A percentile compares a stretch with the other conserved stretches of the same genome.
phyloP scores from a whole-genome alignment of 257 asterid species.

The Nicotiana otophora region DNA sequence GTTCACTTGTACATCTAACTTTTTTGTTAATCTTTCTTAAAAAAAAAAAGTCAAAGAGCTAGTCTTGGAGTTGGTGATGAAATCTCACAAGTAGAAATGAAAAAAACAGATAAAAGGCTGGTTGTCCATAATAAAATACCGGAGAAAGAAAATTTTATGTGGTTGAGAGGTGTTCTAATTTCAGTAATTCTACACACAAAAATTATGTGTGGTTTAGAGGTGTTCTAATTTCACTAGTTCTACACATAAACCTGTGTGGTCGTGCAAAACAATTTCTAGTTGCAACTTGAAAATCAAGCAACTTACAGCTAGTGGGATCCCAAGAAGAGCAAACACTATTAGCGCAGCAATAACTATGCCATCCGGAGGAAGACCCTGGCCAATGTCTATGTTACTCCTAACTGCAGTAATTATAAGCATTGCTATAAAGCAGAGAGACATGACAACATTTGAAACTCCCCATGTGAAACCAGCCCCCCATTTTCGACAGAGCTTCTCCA shows the following conservation, averaged over 20 bases:
- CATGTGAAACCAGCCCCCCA: slow-evolving; percentile 89
- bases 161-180: not conserved
- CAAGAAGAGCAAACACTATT: slow-evolving; percentile 64
- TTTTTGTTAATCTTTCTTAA: not conserved
- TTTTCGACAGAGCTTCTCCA: slow-evolving; percentile 83
- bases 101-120: not conserved
- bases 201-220: not conserved
- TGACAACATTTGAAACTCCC: slow-evolving; percentile 71
- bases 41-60: not conserved
- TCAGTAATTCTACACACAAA: too few species aligned
- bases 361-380: slow-evolving; percentile 42
- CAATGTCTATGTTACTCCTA: slow-evolving; percentile 38
- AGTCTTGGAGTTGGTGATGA: not conserved
- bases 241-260: not conserved
- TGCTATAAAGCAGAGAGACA: slow-evolving; percentile 64
- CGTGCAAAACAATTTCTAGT: not conserved
- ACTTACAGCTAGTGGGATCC: slow-evolving; percentile 84
- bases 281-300: slow-evolving; percentile 9
- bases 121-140: not conserved
- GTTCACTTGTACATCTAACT: not conserved
- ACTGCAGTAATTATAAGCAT: slow-evolving; percentile 56
- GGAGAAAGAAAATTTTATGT: not conserved
- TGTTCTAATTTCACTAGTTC: not conserved
- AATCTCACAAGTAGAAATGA: not conserved
- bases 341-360: slow-evolving; percentile 69